Base-by-base conservation (phyloP, 2,329 filamentous ascomycete species). In the Ceratocystiopsis sp. region DNA sequence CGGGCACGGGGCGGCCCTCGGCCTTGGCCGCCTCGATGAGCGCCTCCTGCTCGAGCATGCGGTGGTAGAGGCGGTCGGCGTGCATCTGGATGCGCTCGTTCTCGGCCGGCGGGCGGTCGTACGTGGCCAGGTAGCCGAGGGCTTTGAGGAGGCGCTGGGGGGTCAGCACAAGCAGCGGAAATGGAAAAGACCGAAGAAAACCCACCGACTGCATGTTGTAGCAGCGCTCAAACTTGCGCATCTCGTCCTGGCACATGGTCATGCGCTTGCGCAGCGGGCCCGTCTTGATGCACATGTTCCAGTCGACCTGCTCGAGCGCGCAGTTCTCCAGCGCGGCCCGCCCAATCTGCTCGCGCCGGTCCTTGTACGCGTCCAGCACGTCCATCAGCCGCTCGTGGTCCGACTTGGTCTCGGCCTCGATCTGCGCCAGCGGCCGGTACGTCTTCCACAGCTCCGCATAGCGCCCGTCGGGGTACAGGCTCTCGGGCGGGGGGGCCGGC, bases 61-160 rank as follows among this genome's bases (percentile, higher is more conserved):
- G 76, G 54, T 89, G 82, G 61, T 86, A 98, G 36, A 98, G 69
- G 49, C 75, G 75, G 63, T 98, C 91, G 46, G 89, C 89, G 59
- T 95, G 87, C 79, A 96, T 84, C 61, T 96, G 91, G 48, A 98
- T 85, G 52, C 80, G 75, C 58, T 95, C 87, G 53, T 94, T 83
- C 42, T 83, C 71, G 29, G 78, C 70, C 0, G 69, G 63, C 10
- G 78, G 65, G 18, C 78, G 73, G 38, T 80, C 73, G 48, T 74
- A 66, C 21, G 74, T 75, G 9, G 75, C 73, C 33, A 93, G 71
- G 57, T 95, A 96, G 5, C 91, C 91, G 16, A 98, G 64, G 1
- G 87, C 86, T 60, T 89, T 86, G 25, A 98, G 65, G 52, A 98
- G 87, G 59, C 89, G 81, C 73, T 86, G 49, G n/a, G 4, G 19